phyloP scores from a whole-genome alignment of 768 basidiomycete species.

The Trametes maxima region DNA sequence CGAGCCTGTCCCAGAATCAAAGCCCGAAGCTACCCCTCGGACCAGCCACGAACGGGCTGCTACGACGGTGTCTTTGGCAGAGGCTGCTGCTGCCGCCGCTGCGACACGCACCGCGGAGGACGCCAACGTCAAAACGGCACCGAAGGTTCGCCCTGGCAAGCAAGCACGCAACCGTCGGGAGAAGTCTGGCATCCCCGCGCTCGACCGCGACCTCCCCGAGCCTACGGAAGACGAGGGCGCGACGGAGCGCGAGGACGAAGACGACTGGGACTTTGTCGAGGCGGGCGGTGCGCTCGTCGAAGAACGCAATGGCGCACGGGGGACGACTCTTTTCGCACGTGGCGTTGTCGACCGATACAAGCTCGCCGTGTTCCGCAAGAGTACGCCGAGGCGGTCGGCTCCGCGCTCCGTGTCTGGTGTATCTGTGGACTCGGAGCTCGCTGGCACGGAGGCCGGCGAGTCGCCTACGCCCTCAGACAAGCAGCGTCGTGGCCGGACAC shows the following conservation, averaged over 20 bases:
- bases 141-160: constrained; percentile 21
- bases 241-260: constrained; percentile 63
- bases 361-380: constrained; percentile 84
- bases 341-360: constrained; percentile 89
- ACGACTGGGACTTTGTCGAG: constrained; percentile 93
- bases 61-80: constrained; percentile 18
- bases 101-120: constrained; percentile 26
- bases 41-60: constrained; percentile 26
- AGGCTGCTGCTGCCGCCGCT: constrained; percentile 14
- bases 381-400: constrained; percentile 55
- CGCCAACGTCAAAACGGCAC: constrained; percentile 19
- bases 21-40: constrained; percentile 10
- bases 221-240: constrained; percentile 45
- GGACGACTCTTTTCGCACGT: constrained; percentile 83
- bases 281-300: constrained; percentile 66
- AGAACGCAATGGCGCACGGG: constrained; percentile 79
- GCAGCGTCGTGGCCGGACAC: constrained; percentile 68
- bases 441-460: constrained; percentile 36
- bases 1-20: constrained; percentile 5
- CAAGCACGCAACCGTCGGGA: constrained; percentile 57
- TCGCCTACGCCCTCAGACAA: constrained; percentile 52
- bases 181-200: constrained; percentile 80
- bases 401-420: constrained; percentile 58
- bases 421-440: constrained; percentile 55
- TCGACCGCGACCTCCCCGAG: constrained; percentile 72